Evolutionary conservation across 345 rosid genomes (phyloP), one percentile per base, ranked within the genome.

Genomic region (Sapria himalayana): DNA sequence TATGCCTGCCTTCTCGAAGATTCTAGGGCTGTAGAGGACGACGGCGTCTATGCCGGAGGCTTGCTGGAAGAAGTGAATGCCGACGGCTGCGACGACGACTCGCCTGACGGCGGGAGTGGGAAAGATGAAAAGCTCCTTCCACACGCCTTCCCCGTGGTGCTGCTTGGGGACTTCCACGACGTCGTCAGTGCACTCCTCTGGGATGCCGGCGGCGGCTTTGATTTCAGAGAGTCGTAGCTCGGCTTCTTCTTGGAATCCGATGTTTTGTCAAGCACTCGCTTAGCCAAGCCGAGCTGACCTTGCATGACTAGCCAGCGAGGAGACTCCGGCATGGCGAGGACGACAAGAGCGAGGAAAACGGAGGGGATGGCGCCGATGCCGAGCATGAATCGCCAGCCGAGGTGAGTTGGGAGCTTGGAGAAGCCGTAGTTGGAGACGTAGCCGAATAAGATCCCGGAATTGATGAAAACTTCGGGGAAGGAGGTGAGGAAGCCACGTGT

Each of bases 61-160:
- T 46, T 77, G 81, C 81, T 61, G 65, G 49, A 73, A 77, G 66
- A 73, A 73, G 48, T 77, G 68, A 7, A 70, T 38, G 7, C 78
- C 82, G 6, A 60, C 49, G 16, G 82, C 74, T 0, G 70, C 52
- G 1, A 66, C 36, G 7, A 78, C 58, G 9, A 66, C 65, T 29
- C 68, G 35, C 14, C 60, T 59, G 43, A 68, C 22, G 1, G 72
- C 32, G 2, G 48, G 54, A 16, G 70, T 50, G 24, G 77, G 74
- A 1, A 22, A 35, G 5, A 58, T 21, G 0, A 72, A 16, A n/a
- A 64, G 18, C 39, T 66, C 71, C 23, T 33, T 61, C 69, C 89
- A 71, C 10, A 47, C 82, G 12, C 60, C 67, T 39, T 60, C 57
- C 4, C 73, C 65, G 0, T 10, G 45, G 56, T 62, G 20, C 21